Conservation (phyloP, 495 filamentous ascomycete species). For the Aspergillus cavernicola region DNA sequence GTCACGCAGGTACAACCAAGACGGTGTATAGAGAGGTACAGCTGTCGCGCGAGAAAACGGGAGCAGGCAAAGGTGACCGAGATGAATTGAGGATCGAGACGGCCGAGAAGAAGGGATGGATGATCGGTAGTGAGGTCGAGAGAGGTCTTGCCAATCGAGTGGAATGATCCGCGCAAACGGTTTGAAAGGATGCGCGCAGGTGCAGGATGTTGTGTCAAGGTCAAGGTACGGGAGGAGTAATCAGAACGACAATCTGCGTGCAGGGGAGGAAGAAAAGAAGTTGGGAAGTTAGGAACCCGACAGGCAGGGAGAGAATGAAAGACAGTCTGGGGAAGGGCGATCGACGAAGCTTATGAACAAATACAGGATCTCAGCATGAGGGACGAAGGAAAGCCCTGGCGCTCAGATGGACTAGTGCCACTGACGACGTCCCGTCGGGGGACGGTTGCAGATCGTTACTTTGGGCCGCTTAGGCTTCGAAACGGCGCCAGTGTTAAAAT, state of each 20-base stretch:
- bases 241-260: constrained; percentile 8
- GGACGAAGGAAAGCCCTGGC: constrained; percentile 29
- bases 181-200: constrained; percentile 5
- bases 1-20: constrained; percentile 9
- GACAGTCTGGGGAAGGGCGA: constrained; percentile 51
- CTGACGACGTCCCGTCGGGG: constrained; percentile 45
- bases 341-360: constrained; percentile 75
- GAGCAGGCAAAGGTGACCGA: too few relatives aligned
- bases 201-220: constrained; percentile 15
- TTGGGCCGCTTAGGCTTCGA: constrained; percentile 28
- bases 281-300: constrained; percentile 26
- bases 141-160: not conserved
- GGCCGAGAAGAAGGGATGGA: too few relatives aligned
- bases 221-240: constrained; percentile 20
- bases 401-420: constrained; percentile 39
- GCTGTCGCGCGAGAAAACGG: not conserved
- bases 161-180: constrained; percentile 13
- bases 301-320: constrained; percentile 31
- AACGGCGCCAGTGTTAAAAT: constrained; percentile 21
- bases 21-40: constrained; percentile 5
- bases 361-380: constrained; percentile 34
- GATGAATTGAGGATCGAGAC: too few relatives aligned
- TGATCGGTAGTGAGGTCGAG: too few relatives aligned
- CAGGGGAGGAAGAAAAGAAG: constrained; percentile 5
- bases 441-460: constrained; percentile 45